Conservation (phyloP, 306 rosid species). For the Styphnolobium japonicum region DNA sequence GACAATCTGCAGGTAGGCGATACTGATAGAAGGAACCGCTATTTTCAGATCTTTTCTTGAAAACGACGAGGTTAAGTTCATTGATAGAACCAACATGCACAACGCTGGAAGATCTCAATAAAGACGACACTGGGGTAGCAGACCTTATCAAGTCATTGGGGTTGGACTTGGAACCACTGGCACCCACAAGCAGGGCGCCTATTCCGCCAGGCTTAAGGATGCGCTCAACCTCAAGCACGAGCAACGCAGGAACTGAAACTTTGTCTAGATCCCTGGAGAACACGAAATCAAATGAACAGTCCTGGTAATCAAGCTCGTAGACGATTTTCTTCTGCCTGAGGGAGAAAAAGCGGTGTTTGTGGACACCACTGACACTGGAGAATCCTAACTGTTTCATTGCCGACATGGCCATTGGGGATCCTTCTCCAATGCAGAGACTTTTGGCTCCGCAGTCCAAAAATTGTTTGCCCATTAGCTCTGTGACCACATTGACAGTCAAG, state of each 20-base stretch:
- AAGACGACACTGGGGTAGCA: conserved; percentile 77
- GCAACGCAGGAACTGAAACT: conserved; percentile 69
- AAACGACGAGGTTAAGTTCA: conserved; percentile 64
- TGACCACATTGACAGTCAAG: conserved; percentile 60
- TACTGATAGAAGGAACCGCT: conserved; percentile 42
- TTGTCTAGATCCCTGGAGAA: conserved; percentile 61
- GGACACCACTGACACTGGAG: conserved; percentile 44
- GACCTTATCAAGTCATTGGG: conserved; percentile 64
- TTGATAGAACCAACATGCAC: conserved; percentile 59
- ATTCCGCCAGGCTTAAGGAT: conserved; percentile 84
- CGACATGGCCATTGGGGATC: conserved; percentile 47
- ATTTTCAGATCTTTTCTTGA: conserved; percentile 58
- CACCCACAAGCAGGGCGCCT: conserved; percentile 67
- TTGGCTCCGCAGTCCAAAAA: conserved; percentile 45
- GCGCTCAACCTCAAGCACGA: conserved; percentile 88
- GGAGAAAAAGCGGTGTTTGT: conserved; percentile 54
- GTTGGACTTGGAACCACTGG: conserved; percentile 30
- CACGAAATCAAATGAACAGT: conserved; percentile 74
- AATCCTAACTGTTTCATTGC: conserved; percentile 75
- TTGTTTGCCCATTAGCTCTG: conserved; percentile 50
- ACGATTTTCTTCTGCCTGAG: conserved; percentile 51
- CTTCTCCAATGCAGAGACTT: conserved; percentile 82
- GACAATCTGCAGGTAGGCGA: conserved; percentile 69
- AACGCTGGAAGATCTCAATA: conserved; percentile 65
- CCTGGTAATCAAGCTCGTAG: conserved; percentile 50